Evolutionary conservation across 768 basidiomycete species (phyloP).

Genomic region (Tulasnella sp.): DNA sequence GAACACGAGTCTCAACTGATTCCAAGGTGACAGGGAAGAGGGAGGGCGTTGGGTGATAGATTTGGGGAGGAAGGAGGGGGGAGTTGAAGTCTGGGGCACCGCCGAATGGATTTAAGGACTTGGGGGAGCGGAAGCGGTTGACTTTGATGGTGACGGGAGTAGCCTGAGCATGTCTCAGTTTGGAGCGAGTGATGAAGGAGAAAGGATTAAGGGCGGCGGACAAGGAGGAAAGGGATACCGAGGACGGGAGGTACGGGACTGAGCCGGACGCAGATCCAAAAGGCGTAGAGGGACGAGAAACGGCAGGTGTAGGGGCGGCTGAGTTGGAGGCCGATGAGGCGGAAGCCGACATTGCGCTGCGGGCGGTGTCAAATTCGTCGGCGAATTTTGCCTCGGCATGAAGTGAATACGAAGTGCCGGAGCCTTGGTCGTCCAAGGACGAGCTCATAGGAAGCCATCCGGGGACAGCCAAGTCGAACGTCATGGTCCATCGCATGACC

Average conservation of each 20-base stretch:
- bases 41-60: slow-evolving; percentile 21
- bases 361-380: slow-evolving; percentile 33
- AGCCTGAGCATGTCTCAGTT: slow-evolving; percentile 33
- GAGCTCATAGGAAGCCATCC: slow-evolving; percentile 63
- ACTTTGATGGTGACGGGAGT: slow-evolving; percentile 34
- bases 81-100: slow-evolving; percentile 5
- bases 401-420: slow-evolving; percentile 53
- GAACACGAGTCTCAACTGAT: slow-evolving; percentile 30
- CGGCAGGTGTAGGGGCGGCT: background rate
- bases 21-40: slow-evolving; percentile 31
- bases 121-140: slow-evolving; percentile 29
- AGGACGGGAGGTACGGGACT: background rate
- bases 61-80: slow-evolving; percentile 5
- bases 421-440: slow-evolving; percentile 23
- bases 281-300: background rate
- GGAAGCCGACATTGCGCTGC: slow-evolving; percentile 18
- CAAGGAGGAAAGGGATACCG: slow-evolving; percentile 1
- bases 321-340: background rate
- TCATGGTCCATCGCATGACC: slow-evolving; percentile 57
- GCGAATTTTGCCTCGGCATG: slow-evolving; percentile 53
- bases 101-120: slow-evolving; percentile 9
- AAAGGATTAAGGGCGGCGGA: slow-evolving; percentile 27
- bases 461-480: slow-evolving; percentile 74
- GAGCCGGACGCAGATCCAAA: background rate
- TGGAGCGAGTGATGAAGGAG: slow-evolving; percentile 45